A percentile compares a stretch with the other conserved stretches of the same genome.
These are phyloP conservation scores for Malus hybrid DNA, from an alignment of 331 rosid species.

Conservation along the genomic window DNA sequence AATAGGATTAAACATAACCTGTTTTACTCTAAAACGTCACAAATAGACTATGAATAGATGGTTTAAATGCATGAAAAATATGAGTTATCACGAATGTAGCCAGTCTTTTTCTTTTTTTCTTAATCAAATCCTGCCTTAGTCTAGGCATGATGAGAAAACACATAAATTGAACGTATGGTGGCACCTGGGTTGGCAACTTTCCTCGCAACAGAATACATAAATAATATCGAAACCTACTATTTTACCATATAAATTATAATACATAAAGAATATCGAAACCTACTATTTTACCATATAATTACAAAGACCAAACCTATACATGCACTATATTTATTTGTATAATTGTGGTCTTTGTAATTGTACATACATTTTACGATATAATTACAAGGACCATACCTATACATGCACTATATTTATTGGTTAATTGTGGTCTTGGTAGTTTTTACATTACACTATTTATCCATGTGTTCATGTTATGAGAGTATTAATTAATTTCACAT, in stretches of 20 bases:
- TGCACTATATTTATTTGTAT: not conserved
- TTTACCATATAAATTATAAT: no score
- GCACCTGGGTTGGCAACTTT: not conserved
- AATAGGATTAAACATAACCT: no score
- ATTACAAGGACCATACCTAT: not conserved
- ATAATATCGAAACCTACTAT: not conserved
- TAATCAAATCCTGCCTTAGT: not conserved
- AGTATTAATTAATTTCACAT: no score
- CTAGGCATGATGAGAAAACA: not conserved
- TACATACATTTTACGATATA: not conserved
- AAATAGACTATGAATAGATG: no score
- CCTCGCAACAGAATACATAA: not conserved
- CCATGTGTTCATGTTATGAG: no score
- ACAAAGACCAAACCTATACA: not conserved
- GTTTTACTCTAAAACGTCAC: no score
- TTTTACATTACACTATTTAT: no score
- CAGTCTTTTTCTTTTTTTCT: not conserved
- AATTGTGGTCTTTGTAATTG: not conserved
- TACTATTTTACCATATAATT: not conserved
- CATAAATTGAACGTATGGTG: not conserved
- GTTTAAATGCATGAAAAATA: no score
- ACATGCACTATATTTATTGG: not conserved
- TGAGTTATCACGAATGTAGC: no score
- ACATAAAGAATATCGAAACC: not conserved
- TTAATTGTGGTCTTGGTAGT: not conserved